Conservation (phyloP, 371 early-diverging fungal genomes). For the Catenaria anguillulae region DNA sequence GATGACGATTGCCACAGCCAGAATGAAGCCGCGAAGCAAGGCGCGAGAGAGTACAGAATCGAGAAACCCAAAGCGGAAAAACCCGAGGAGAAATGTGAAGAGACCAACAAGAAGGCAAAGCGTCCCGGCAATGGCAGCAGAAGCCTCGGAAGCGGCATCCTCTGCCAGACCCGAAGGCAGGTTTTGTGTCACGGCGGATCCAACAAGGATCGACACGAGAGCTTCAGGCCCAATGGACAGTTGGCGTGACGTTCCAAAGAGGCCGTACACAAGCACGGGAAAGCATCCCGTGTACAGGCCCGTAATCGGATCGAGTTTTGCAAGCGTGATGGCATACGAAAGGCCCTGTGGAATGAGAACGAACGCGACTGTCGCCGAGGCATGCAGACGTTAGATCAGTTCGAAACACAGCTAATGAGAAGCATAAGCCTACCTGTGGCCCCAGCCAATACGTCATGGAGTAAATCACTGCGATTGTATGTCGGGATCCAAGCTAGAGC, state of each 20-base stretch:
- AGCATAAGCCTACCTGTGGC: no score
- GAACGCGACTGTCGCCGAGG: conserved; percentile 68
- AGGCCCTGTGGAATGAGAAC: conserved; percentile 75
- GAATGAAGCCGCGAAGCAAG: conserved; percentile 77
- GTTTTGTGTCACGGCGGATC: conserved; percentile 37
- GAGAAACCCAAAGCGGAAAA: conserved; percentile 83
- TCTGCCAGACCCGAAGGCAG: conserved; percentile 9
- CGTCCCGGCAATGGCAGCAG: conserved; percentile 40
- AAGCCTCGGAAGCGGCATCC: background rate
- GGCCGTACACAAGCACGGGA: conserved; percentile 69
- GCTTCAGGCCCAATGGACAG: conserved; percentile 89
- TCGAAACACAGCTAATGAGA: background rate
- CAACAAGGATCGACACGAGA: conserved; percentile 70
- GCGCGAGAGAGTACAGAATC: conserved; percentile 87
- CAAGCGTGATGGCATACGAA: conserved; percentile 73
- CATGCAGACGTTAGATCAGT: background rate
- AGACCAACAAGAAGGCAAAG: conserved; percentile 75
- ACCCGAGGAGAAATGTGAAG: conserved; percentile 75
- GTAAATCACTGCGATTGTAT: conserved; percentile 28
- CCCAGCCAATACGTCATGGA: conserved; percentile 64
- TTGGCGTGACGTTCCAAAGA: conserved; percentile 84
- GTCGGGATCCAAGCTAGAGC: conserved; percentile 71
- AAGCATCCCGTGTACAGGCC: conserved; percentile 74
- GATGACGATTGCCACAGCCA: conserved; percentile 78
- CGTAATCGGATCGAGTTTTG: conserved; percentile 64